Base-by-base conservation (phyloP, 805 yeast species). In the Suhomyces pyralidae region DNA sequence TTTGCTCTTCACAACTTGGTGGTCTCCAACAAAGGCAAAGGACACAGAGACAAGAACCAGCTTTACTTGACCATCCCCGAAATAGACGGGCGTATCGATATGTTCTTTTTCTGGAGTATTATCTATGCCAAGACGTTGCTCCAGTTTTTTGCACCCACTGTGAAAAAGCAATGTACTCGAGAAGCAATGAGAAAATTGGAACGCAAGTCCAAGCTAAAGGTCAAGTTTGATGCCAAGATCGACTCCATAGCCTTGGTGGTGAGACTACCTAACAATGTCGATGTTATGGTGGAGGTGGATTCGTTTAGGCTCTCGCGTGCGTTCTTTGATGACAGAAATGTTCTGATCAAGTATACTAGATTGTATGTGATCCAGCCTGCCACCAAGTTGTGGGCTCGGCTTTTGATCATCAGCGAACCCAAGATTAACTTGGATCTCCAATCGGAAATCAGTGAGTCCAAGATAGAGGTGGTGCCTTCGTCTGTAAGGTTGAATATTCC, bases 401-500 rank as follows among this genome's bases (percentile, higher is more conserved):
- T 60, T 58, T 65, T 61, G 61, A 74, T 69, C 62, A 74, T 61
- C 48, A 73, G 52, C 49, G 50, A 65, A 61, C 50, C 74, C 63
- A 34, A 58, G 58, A 54, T 66, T 5, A 55, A 65, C 25, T 50
- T 49, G 38, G 62, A 60, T 30, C 54, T 52, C 15, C 19, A 22
- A 22, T 45, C 53, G 15, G 46, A 48, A 6, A 44, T 52, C 7
- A 12, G 50, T 51, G 30, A 53, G 50, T 17, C 56, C 1, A 40
- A 5, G 19, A 42, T 71, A 25, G 61, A 63, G 9, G 58, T 74
- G 17, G 54, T 51, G 1, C 65, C 78, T 30, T 60, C 59, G 7
- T 69, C 71, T 8, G 73, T 82, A 58, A 78, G 84, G 50, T 63
- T 86, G 44, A 73, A 75, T 22, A 74, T 90, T 48, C 97, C 97